phyloP scores from a whole-genome alignment of 208 protist genomes.

The Strigomonas galati region DNA sequence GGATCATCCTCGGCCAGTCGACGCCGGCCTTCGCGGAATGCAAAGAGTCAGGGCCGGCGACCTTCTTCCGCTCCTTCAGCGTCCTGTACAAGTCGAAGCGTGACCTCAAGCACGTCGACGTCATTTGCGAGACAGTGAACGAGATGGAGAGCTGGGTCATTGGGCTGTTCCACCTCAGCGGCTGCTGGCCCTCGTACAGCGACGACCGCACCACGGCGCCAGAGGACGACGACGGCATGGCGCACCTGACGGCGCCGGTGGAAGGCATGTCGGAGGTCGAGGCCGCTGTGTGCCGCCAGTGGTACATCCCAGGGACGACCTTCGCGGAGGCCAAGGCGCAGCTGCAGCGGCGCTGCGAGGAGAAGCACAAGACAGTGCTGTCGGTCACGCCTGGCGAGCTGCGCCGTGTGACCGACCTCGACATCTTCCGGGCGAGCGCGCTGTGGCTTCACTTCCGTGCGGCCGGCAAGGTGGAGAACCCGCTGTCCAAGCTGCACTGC shows the following conservation, averaged over 20 bases:
- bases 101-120: conserved; percentile 35
- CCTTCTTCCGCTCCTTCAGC: conserved; percentile 39
- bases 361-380: conserved; percentile 18
- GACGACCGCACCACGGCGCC: neutral
- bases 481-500: conserved; percentile 25
- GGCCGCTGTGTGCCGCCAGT: conserved; percentile 35
- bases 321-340: conserved; percentile 35
- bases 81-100: conserved; percentile 26
- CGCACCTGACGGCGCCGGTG: neutral
- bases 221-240: neutral
- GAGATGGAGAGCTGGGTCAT: conserved; percentile 84
- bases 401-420: conserved; percentile 47
- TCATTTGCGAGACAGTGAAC: conserved; percentile 36
- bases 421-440: conserved; percentile 76
- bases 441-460: conserved; percentile 53
- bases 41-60: conserved; percentile 6
- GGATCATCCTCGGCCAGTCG: conserved; percentile 53
- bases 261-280: conserved; percentile 11
- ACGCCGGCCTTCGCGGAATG: conserved; percentile 25
- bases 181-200: conserved; percentile 28
- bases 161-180: conserved; percentile 39
- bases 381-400: conserved; percentile 60
- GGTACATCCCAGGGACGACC: conserved; percentile 50
- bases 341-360: conserved; percentile 22
- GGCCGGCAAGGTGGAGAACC: conserved; percentile 35